Evolutionary conservation across 768 basidiomycete genomes (phyloP).

Genomic region (Hirschioporus abietinus): DNA sequence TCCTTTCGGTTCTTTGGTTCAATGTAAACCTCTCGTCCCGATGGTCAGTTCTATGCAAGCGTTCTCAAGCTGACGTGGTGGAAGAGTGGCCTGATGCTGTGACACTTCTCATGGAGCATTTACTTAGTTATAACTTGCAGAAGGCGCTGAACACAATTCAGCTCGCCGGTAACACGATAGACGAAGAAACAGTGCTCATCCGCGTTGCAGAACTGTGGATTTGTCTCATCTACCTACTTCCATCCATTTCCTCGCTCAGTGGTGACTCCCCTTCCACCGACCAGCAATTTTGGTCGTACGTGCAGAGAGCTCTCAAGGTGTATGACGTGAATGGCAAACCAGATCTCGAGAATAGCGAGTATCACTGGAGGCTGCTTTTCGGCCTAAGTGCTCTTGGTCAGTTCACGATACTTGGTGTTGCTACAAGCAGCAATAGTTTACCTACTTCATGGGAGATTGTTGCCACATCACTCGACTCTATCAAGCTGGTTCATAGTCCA

Average conservation of each 20-base stretch:
- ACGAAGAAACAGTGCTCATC: slow-evolving; percentile 21
- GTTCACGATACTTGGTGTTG: slow-evolving; percentile 55
- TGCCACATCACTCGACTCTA: slow-evolving; percentile 47
- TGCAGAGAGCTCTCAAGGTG: slow-evolving; percentile 31
- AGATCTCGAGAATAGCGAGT: slow-evolving; percentile 50
- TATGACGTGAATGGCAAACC: slow-evolving; percentile 21
- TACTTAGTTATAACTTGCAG: slow-evolving; percentile 52
- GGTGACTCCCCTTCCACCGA: slow-evolving; percentile 12
- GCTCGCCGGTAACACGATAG: slow-evolving; percentile 26
- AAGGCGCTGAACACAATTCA: slow-evolving; percentile 35
- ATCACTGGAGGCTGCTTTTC: slow-evolving; percentile 67
- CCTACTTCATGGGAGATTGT: slow-evolving; percentile 66
- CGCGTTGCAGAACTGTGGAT: slow-evolving; percentile 69
- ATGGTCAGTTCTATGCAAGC: slow-evolving; percentile 21
- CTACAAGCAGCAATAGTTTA: slow-evolving; percentile 34
- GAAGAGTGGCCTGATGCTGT: slow-evolving; percentile 24
- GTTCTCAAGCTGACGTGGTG: slow-evolving; percentile 16
- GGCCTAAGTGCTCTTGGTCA: slow-evolving; percentile 72
- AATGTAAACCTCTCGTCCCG: slow-evolving; percentile 51
- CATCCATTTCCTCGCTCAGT: slow-evolving; percentile 18
- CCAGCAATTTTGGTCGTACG: slow-evolving; percentile 42
- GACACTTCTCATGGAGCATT: slow-evolving; percentile 38
- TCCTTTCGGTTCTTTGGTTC: slow-evolving; percentile 55
- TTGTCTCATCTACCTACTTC: slow-evolving; percentile 56
- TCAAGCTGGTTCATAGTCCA: slow-evolving; percentile 49